Percentiles rank a stretch among this genome's conserved stretches.
These are phyloP conservation scores for Tausonia pullulans DNA, from an alignment of 1,284 basidiomycete species.

Conservation along the genomic window DNA sequence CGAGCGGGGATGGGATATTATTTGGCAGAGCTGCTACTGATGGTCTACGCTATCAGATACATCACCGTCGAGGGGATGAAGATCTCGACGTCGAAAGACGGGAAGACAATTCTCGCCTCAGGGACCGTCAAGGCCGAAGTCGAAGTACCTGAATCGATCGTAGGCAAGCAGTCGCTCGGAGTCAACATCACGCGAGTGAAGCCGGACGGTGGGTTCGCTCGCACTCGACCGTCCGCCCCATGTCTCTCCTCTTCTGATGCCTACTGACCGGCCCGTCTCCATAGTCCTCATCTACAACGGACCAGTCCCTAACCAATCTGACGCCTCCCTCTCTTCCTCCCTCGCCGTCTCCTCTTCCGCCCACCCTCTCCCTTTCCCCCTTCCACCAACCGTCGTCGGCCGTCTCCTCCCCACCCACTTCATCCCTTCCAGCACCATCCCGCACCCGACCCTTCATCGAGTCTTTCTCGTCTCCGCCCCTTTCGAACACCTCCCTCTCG, in stretches of 20 bases:
- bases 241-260: too few relatives aligned
- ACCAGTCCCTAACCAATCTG: neutral
- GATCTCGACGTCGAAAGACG: conserved; percentile 21
- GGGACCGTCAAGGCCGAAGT: conserved; percentile 9
- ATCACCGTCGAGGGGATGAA: conserved; percentile 34
- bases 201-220: neutral
- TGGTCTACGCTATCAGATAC: too few relatives aligned
- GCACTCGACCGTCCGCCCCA: too few relatives aligned
- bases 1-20: too few relatives aligned
- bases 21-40: too few relatives aligned
- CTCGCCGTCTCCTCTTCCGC: neutral
- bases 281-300: neutral
- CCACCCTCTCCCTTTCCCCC: neutral
- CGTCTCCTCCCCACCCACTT: neutral
- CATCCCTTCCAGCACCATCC: neutral
- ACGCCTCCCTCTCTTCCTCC: neutral
- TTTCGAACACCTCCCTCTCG: conserved; percentile 27
- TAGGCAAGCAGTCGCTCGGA: neutral
- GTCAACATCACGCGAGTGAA: neutral
- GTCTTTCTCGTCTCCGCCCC: conserved; percentile 23
- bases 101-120: conserved; percentile 7
- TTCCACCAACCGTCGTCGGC: neutral
- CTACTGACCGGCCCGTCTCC: too few relatives aligned
- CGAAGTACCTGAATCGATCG: neutral
- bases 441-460: neutral